Base-by-base conservation (phyloP, 2,329 filamentous ascomycete genomes). In the Botrytis cinerea region DNA sequence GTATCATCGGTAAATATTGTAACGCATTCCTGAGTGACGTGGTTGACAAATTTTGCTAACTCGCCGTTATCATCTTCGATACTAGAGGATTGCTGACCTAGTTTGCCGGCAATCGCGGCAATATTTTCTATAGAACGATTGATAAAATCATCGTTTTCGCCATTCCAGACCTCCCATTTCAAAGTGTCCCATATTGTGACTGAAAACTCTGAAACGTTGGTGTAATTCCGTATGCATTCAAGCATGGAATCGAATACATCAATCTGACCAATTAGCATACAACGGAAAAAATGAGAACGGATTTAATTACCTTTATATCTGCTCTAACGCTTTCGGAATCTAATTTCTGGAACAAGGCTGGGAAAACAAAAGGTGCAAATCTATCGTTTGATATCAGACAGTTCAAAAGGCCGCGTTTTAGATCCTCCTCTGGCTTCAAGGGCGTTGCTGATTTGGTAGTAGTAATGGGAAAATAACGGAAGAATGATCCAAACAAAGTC, bases 131-230 rank as follows among this genome's bases (percentile, higher is more conserved):
- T 61, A 25, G 80, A 77, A 32, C 75, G 76, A 45, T 74, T 51
- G 22, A 80, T 78, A 32, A 78, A 77, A 20, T 80, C 79, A 22
- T 79, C 79, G 46, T 79, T 78, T 51, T 78, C 76, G 8, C 79
- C 78, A 61, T 81, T 81, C 76, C 79, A 79, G 12, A 82, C 73
- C 62, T 81, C 80, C 67, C 78, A 81, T 71, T 82, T 81, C 25
- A 82, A 59, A 3, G 76, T 73, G 70, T 80, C 77, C 80, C 80
- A 82, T 32, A 82, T 74, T 63, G 79, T 78, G 7, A 66, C 40
- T 25, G 76, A 76, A 64, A 79, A 81, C 8, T 64, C 71, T 8
- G 61, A 64, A 16, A 77, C 48, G 28, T 64, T 54, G n/a, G 75
- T 74, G 62, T 80, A 81, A 28, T 59, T 69, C 14, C 51, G 54